A percentile compares a stretch with the other conserved stretches of the same genome.
These are phyloP conservation scores for Lumnitzera racemosa DNA, from an alignment of 345 rosid species.

Conservation along the genomic window DNA sequence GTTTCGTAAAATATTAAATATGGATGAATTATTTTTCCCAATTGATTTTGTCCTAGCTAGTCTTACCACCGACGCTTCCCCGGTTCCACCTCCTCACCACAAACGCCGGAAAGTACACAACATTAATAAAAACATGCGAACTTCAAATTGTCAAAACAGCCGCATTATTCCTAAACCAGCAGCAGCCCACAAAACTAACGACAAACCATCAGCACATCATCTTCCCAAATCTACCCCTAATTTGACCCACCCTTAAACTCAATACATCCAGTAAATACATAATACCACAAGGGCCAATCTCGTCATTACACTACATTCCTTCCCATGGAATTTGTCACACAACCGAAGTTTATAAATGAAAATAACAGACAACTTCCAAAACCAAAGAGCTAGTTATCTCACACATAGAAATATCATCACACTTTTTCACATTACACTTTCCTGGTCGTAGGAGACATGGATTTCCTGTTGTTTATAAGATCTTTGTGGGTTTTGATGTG, in stretches of 20 bases:
- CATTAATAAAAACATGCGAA: too few species aligned
- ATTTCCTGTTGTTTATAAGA: background rate
- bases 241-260: background rate
- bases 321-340: background rate
- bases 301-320: background rate
- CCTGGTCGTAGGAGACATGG: background rate
- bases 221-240: constrained; percentile 1
- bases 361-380: background rate
- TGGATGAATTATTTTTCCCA: too few species aligned
- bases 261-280: background rate
- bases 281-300: background rate
- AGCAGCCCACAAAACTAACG: constrained; percentile 18
- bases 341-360: background rate
- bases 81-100: too few species aligned
- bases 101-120: too few species aligned
- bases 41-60: too few species aligned
- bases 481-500: background rate
- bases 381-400: background rate
- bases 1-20: too few species aligned
- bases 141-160: too few species aligned
- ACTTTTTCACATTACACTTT: background rate
- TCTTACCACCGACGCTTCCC: too few species aligned
- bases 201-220: constrained; percentile 5
- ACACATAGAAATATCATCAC: background rate
- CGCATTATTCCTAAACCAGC: background rate